Evolutionary conservation across 73 alveolate species (phyloP), one percentile per base, ranked within the genome.

Genomic region (Paramecium pentaurelia): DNA sequence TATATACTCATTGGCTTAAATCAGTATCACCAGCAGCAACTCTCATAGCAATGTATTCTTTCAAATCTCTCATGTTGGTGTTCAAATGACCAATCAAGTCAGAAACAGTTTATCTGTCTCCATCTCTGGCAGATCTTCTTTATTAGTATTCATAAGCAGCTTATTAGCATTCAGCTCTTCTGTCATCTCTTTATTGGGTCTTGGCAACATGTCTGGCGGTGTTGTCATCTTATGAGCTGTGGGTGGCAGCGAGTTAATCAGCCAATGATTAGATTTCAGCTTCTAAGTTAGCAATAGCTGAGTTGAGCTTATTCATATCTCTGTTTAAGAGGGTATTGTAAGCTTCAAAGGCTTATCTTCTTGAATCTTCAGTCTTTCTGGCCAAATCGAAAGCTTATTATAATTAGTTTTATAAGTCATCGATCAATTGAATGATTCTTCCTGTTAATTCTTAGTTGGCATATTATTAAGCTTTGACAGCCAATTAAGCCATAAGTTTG

Each of bases 121-220:
- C 91, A 80, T 80, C 91, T 80, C 91, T 86, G 89, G 93, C 93
- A 18, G 93, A 30, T 86, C 93, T 86, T 86, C 93, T 86, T 58
- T 86, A 20, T 86, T 86, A 44, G 34, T 86, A 86, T 25, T 86
- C 93, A 37, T 86, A 86, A 58, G 93, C 93, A 40, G 93, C 93
- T 86, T 86, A 27, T 86, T 86, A 86, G 93, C 93, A 86, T 86
- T 86, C 93, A 86, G 93, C 93, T 86, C 93, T 86, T 86, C 93
- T 86, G 93, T 86, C 93, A 86, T 86, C 93, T 58, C 93, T 86
- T 86, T 86, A 86, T 51, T 58, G 1, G 71, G 93, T 86, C 93
- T 86, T 86, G 88, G 93, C 93, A 1, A 1, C 93, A 54, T 25
- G 30, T 86, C 93, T 86, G 4, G 47, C 47, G 20, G 58, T 86